A percentile compares a stretch with the other conserved stretches of the same genome.
phyloP scores from a whole-genome alignment of 2,329 filamentous ascomycete species.

The Botrytis aclada region DNA sequence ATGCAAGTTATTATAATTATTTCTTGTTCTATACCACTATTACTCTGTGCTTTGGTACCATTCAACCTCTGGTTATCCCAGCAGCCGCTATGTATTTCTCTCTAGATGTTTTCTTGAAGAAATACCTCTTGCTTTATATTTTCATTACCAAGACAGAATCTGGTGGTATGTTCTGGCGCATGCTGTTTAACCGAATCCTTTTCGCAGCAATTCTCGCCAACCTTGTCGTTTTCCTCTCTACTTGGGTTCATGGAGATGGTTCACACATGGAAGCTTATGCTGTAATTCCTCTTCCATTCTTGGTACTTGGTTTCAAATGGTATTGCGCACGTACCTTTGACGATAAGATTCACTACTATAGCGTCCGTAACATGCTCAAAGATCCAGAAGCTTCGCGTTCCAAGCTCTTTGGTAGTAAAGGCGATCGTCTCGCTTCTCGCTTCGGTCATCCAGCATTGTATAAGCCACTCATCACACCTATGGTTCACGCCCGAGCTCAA shows the following conservation, averaged over 20 bases:
- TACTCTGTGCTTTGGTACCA: constrained; percentile 74
- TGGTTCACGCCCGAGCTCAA: constrained; percentile 90
- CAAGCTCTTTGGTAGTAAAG: constrained; percentile 55
- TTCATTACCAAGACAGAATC: constrained; percentile 97
- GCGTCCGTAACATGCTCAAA: constrained; percentile 55
- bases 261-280: constrained; percentile 60
- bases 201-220: constrained; percentile 79
- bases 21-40: constrained; percentile 94
- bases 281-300: constrained; percentile 70
- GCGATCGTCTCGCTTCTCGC: constrained; percentile 67
- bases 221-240: constrained; percentile 70
- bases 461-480: constrained; percentile 84
- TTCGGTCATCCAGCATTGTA: constrained; percentile 93
- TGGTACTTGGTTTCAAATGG: constrained; percentile 80
- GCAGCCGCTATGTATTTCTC: constrained; percentile 87
- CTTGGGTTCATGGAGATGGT: constrained; percentile 66
- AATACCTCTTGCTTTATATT: constrained; percentile 90
- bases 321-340: constrained; percentile 79
- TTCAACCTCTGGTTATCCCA: constrained; percentile 84
- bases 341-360: constrained; percentile 75
- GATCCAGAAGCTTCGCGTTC: constrained; percentile 44
- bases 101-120: constrained; percentile 87
- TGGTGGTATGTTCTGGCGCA: constrained; percentile 87
- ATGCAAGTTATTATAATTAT: constrained; percentile 96
- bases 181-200: constrained; percentile 88